Evolutionary conservation across 441 rosid genomes (phyloP).

Genomic region (Eutrema salsugineum): DNA sequence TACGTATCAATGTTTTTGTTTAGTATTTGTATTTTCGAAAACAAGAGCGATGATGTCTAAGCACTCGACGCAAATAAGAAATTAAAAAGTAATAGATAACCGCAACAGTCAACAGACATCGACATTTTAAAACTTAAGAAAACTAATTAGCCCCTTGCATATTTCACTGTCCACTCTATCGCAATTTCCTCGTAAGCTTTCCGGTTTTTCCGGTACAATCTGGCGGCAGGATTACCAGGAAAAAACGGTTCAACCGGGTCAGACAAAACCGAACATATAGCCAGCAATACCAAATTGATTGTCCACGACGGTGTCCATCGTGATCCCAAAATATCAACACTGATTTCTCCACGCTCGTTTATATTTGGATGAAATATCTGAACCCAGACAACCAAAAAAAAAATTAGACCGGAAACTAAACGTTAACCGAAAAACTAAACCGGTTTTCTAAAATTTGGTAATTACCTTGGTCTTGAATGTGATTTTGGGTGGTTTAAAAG

Average conservation of each 20-base stretch:
- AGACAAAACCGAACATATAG: conserved; percentile 12
- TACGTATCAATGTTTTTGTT: no score
- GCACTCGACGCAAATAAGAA: no score
- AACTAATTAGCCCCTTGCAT: not conserved
- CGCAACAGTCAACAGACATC: no score
- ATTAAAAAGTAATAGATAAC: not conserved
- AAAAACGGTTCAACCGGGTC: conserved; percentile 20
- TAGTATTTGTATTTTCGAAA: no score
- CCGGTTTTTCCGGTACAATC: conserved; percentile 5
- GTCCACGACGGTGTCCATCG: conserved; percentile 5
- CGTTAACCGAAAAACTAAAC: not conserved
- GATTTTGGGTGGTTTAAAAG: conserved; percentile 17
- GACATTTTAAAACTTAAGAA: not conserved
- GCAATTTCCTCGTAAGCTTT: conserved; percentile 9
- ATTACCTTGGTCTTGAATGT: conserved; percentile 20
- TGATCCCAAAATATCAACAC: conserved; percentile 1
- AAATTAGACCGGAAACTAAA: not conserved
- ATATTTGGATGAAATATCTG: conserved; percentile 23
- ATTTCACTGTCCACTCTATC: conserved; percentile 1
- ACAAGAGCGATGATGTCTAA: no score
- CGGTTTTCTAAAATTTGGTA: not conserved
- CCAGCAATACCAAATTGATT: not conserved
- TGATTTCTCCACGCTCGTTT: not conserved
- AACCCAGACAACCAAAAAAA: not conserved
- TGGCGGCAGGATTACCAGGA: not conserved